These are phyloP conservation scores for Lophiostoma macrostomum DNA, from an alignment of 495 filamentous ascomycete species.

Conservation along the genomic window DNA sequence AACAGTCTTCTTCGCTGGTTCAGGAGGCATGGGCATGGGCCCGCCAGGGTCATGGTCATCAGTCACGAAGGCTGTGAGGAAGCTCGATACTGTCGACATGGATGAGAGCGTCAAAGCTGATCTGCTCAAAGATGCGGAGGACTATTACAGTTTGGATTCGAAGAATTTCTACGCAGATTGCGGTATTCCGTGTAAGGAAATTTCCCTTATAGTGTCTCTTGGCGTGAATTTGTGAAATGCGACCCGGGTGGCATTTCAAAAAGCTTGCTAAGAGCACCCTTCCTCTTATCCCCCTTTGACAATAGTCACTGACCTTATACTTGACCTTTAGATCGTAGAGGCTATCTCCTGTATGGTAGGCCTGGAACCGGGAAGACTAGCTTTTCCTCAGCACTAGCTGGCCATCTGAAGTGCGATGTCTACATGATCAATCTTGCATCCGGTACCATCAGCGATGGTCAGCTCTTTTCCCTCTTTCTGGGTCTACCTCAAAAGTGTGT, in stretches of 20 bases:
- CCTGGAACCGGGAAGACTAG: constrained; percentile 44
- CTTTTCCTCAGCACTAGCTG: background rate
- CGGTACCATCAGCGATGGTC: constrained; percentile 1
- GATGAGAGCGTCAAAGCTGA: constrained; percentile 9
- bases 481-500: constrained; percentile 55
- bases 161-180: background rate
- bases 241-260: too few species aligned
- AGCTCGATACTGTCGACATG: constrained; percentile 26
- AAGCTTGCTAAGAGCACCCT: too few species aligned
- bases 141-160: constrained; percentile 6
- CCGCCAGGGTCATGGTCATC: background rate
- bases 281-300: too few species aligned
- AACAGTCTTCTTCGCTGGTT: constrained; percentile 9
- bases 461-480: background rate
- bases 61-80: constrained; percentile 8
- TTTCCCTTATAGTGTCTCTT: too few species aligned
- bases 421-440: constrained; percentile 16
- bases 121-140: constrained; percentile 6
- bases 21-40: background rate
- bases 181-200: constrained; percentile 36
- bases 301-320: too few species aligned
- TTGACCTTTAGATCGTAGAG: too few species aligned
- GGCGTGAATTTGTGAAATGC: too few species aligned
- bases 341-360: constrained; percentile 59
- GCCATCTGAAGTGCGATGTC: background rate